Base-by-base conservation (phyloP, 2,329 filamentous ascomycete genomes). In the Pyricularia sp. region DNA sequence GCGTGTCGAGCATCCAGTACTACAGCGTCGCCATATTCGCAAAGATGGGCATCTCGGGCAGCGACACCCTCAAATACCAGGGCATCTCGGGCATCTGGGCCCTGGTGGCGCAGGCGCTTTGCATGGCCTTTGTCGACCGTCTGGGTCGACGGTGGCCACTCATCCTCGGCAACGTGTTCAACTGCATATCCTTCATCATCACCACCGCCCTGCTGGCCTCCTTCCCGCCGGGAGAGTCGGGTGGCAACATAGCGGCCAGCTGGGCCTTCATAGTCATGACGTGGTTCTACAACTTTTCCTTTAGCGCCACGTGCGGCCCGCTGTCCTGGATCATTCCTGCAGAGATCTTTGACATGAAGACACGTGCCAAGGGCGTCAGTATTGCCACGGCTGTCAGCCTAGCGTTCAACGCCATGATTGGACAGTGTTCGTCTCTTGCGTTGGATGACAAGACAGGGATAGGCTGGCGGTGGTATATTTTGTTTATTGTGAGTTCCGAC, bases 271-370 rank as follows among this genome's bases (percentile, higher is more conserved):
- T 94, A 71, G 82, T 86, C 69, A 85, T 88, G 30, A 94, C 91
- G 0, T 94, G 91, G 91, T 76, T 92, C 1, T 94, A 92, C 83
- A 93, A 94, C 79, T 90, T 93, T 80, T 89, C 84, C 61, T 93
- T 92, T 82, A 89, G 85, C 3, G 84, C 85, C 42, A 90, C 89
- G 2, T 91, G 89, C 70, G 91, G 91, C 26, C 90, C 91, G 0
- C 79, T 93, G 25, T 68, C 68, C 12, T 69, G 65, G 84, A 85
- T 86, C 72, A 87, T 89, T 70, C 86, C 86, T 0, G 88, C 90
- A 66, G 90, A 92, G 75, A 90, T 92, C 59, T 93, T 93, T 78
- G 91, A 93, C 77, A 93, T 89, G 2, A 86, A 88, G 71, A 93
- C 90, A 0, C 85, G 91, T 58, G 84, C 87, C 68, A 92, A 92